phyloP scores from a whole-genome alignment of 352 stramenopile species.

The Globisporangium apiculatum region DNA sequence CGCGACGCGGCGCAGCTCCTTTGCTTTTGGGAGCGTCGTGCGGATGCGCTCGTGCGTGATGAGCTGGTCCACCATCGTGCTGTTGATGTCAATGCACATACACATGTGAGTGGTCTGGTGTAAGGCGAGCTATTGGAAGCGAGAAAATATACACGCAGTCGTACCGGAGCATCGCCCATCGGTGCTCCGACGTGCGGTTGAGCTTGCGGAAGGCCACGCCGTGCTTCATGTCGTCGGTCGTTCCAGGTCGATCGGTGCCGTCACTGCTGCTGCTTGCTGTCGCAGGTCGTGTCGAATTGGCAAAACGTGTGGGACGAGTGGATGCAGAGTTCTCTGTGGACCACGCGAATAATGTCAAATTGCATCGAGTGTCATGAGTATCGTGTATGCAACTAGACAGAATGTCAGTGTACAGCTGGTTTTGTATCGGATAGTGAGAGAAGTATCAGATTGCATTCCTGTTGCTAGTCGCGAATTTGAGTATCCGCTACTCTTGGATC shows the following conservation, averaged over 20 bases:
- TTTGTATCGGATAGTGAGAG: too few species aligned
- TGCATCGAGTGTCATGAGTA: not conserved
- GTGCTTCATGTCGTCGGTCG: slow-evolving; percentile 61
- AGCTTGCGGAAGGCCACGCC: slow-evolving; percentile 87
- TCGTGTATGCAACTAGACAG: too few species aligned
- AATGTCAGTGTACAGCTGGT: too few species aligned
- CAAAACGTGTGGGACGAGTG: too few species aligned
- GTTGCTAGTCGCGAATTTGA: too few species aligned
- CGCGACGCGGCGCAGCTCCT: slow-evolving; percentile 91
- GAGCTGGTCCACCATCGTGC: slow-evolving; percentile 95
- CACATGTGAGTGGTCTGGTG: too few species aligned
- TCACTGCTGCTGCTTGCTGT: not conserved
- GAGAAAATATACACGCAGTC: slow-evolving; percentile 8
- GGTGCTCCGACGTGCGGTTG: slow-evolving; percentile 89
- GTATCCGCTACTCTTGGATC: too few species aligned
- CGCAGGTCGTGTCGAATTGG: not conserved
- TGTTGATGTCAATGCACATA: slow-evolving; percentile 13
- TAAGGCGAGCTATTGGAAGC: too few species aligned
- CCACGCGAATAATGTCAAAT: not conserved
- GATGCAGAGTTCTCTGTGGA: not conserved
- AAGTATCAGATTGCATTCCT: too few species aligned
- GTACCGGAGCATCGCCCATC: slow-evolving; percentile 94
- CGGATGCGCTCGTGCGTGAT: slow-evolving; percentile 97
- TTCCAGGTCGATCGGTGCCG: not conserved
- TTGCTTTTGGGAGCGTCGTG: slow-evolving; percentile 95